Base-by-base conservation (phyloP, 202 grass and related monocot genomes). In the Miscanthus sacchariflorus region DNA sequence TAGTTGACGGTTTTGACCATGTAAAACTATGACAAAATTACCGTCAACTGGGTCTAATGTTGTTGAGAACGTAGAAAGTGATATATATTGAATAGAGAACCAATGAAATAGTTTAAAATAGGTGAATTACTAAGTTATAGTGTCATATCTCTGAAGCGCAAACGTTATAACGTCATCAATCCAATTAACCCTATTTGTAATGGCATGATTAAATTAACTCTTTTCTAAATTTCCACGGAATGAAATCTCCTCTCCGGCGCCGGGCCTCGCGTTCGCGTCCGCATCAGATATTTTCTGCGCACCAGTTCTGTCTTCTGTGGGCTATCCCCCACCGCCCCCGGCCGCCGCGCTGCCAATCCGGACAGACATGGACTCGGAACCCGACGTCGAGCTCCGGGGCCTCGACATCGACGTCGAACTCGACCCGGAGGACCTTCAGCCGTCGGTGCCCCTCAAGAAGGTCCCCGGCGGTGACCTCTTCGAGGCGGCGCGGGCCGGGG, bases 401-500 rank as follows among this genome's bases (percentile, higher is more conserved):
- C 66, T 98, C 12, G 95, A 93, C 18, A 74, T 96, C 88, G 92
- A 94, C 72, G 87, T 94, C 3, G 86, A 92, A 23, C 90, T 98
- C 50, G 95, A 98, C 21, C 89, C 93, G 5, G 93, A 95, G 71
- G 96, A 95, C 61, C 87, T 92, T n/a, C 88, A 91, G 35, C 90
- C 96, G 8, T 90, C 92, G 13, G 78, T 95, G 5, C 93, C 93
- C 42, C 91, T 95, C 9, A 94, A 94, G 87, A 95, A 94, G 79
- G 96, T 98, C 44, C 93, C 96, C 21, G 92, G 75, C 4, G 96
- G 96, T 7, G 96, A 98, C 89, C 87, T 98, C 43, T 98, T 94
- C 68, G 92, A 98, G 89, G 96, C 96, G 76, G 92, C 96, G 65
- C 96, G 96, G 19, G 96, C 96, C 70, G 96, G 96, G 44, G 96